Percentiles rank a stretch among this genome's conserved stretches.
Evolutionary conservation across 495 filamentous ascomycete genomes (phyloP).

Genomic region (Oleoguttula mirabilis): DNA sequence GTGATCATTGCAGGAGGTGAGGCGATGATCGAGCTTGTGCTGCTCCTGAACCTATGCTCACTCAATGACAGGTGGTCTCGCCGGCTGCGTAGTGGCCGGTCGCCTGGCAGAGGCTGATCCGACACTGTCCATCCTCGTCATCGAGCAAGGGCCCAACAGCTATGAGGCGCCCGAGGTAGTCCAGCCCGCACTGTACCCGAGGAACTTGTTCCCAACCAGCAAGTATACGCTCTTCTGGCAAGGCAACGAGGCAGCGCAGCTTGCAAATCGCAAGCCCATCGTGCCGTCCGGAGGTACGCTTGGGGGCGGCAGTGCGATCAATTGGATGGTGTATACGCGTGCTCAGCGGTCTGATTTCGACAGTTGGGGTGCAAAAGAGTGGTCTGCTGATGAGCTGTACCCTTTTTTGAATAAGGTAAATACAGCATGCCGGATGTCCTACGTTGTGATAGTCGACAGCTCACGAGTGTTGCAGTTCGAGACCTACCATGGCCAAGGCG

Average conservation of each 20-base stretch:
- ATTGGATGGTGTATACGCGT: conserved; percentile 42
- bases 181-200: conserved; percentile 32
- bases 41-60: background rate
- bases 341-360: conserved; percentile 38
- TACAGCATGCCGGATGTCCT: too few species aligned
- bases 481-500: conserved; percentile 34
- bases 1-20: conserved; percentile 33
- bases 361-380: conserved; percentile 40
- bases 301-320: conserved; percentile 49
- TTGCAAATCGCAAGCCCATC: conserved; percentile 37
- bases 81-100: conserved; percentile 41
- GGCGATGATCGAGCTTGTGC: background rate
- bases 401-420: conserved; percentile 43
- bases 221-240: conserved; percentile 32
- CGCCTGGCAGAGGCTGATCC: conserved; percentile 41
- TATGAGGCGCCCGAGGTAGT: conserved; percentile 34
- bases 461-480: conserved; percentile 31
- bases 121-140: conserved; percentile 37
- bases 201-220: conserved; percentile 27
- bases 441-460: too few species aligned
- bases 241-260: conserved; percentile 25
- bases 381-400: conserved; percentile 39
- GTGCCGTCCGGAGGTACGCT: conserved; percentile 43
- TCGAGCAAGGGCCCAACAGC: conserved; percentile 37
- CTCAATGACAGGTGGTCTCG: conserved; percentile 37